A percentile compares a stretch with the other conserved stretches of the same genome.
phyloP scores from a whole-genome alignment of 2,329 filamentous ascomycete genomes.

The Arthrobotrys iridis region DNA sequence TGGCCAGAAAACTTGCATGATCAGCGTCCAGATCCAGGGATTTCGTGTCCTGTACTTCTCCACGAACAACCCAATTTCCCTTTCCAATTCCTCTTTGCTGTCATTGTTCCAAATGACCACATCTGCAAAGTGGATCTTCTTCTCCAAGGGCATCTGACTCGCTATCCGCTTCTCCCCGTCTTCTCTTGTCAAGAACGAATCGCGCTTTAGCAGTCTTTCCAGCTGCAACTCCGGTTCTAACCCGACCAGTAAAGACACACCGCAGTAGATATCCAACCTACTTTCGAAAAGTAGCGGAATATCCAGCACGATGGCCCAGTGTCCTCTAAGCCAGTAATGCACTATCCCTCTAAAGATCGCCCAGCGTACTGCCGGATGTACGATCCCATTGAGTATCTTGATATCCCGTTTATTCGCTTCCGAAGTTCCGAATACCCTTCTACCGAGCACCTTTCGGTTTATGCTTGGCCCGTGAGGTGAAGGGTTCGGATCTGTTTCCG shows the following conservation, averaged over 20 bases:
- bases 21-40: slow-evolving; percentile 85
- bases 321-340: slow-evolving; percentile 76
- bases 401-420: slow-evolving; percentile 77
- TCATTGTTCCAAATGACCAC: slow-evolving; percentile 91
- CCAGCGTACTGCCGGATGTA: slow-evolving; percentile 86
- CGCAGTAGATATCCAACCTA: slow-evolving; percentile 84
- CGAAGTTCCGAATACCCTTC: slow-evolving; percentile 83
- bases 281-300: slow-evolving; percentile 92
- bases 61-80: slow-evolving; percentile 75
- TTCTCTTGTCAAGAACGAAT: slow-evolving; percentile 79
- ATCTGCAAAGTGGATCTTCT: slow-evolving; percentile 81
- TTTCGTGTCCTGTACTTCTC: slow-evolving; percentile 70
- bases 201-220: slow-evolving; percentile 76
- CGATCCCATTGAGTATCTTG: slow-evolving; percentile 82
- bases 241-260: slow-evolving; percentile 84
- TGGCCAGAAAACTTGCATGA: slow-evolving; percentile 76
- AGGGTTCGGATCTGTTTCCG: slow-evolving; percentile 34
- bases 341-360: slow-evolving; percentile 82
- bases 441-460: slow-evolving; percentile 85
- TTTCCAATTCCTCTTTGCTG: slow-evolving; percentile 74
- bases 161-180: slow-evolving; percentile 87
- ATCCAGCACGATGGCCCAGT: slow-evolving; percentile 91
- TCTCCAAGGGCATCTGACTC: slow-evolving; percentile 85
- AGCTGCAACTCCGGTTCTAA: slow-evolving; percentile 84
- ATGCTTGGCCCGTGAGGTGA: slow-evolving; percentile 65